Evolutionary conservation across 306 rosid species (phyloP), one percentile per base, ranked within the genome.

Genomic region (Clitoria ternatea): DNA sequence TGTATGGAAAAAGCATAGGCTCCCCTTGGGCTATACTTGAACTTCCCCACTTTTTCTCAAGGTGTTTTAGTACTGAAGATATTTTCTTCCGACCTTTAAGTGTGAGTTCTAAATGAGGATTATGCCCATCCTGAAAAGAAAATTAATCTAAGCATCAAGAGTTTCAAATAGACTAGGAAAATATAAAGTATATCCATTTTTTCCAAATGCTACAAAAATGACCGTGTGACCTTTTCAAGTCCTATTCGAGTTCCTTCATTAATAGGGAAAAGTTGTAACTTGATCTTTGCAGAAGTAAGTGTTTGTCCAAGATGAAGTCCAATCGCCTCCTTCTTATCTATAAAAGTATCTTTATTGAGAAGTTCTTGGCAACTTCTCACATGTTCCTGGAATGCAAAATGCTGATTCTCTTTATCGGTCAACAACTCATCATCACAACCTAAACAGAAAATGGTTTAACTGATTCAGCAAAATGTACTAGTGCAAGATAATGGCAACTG

Each of bases 51-150:
- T 94, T 94, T 60, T 74, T 77, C 56, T 73, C 83, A 47, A 94
- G 79, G 81, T 84, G 98, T 80, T 79, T 83, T 32, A 94, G 74
- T 39, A 94, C 90, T 37, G 97, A 89, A 70, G 95, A 85, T 18
- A 94, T 90, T 84, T 87, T 94, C 87, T 94, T 91, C 60, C 73
- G 77, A 44, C 85, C 83, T 48, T 80, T 85, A 53, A 94, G 86
- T 26, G 82, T 85, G 74, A 94, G 97, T 72, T 94, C 97, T 83
- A 94, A 77, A 72, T 84, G 73, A 4, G 98, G 97, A 80, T 87
- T 79, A 54, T 81, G 66, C 29, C 97, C 97, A 68, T 82, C 96
- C 98, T 90, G 73, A 36, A 81, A 61, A 39, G 61, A 22, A 74
- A 44, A 77, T 19, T 67, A 63, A 15, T n/a, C 24, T 48, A 72